phyloP scores from a whole-genome alignment of 768 basidiomycete species.

The Termitomyces sp. region DNA sequence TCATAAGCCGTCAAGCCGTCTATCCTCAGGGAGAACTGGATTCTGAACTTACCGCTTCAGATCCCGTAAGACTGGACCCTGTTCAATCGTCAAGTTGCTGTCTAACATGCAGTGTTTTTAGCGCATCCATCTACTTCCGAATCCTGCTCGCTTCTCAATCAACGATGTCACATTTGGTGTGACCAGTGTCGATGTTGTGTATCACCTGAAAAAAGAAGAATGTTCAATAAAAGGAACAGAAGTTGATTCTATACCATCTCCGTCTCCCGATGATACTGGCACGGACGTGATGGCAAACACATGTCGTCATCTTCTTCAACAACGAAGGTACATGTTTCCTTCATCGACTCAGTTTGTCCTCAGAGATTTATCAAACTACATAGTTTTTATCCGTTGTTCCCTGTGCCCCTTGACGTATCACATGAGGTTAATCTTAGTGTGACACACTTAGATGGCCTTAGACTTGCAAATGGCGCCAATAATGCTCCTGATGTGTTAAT shows the following conservation, averaged over 20 bases:
- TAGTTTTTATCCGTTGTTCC: slow-evolving; percentile 96
- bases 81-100: neutral
- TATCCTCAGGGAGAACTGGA: slow-evolving; percentile 76
- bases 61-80: slow-evolving; percentile 41
- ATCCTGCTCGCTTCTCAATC: slow-evolving; percentile 81
- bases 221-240: slow-evolving; percentile 64
- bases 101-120: slow-evolving; percentile 21
- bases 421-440: slow-evolving; percentile 88
- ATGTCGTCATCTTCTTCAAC: slow-evolving; percentile 77
- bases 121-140: slow-evolving; percentile 79
- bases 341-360: neutral
- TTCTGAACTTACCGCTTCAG: slow-evolving; percentile 31
- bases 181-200: slow-evolving; percentile 83
- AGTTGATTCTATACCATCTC: slow-evolving; percentile 37
- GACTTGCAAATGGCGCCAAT: slow-evolving; percentile 29
- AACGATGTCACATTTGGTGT: slow-evolving; percentile 78
- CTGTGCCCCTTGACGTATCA: slow-evolving; percentile 66
- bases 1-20: slow-evolving; percentile 72
- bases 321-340: slow-evolving; percentile 59
- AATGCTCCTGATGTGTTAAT: slow-evolving; percentile 81
- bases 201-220: slow-evolving; percentile 86
- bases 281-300: slow-evolving; percentile 76
- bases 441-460: slow-evolving; percentile 55
- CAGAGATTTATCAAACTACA: neutral
- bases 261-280: slow-evolving; percentile 35